Base-by-base conservation (phyloP, 2,329 filamentous ascomycete species). In the Aaosphaeria pasadenensis region DNA sequence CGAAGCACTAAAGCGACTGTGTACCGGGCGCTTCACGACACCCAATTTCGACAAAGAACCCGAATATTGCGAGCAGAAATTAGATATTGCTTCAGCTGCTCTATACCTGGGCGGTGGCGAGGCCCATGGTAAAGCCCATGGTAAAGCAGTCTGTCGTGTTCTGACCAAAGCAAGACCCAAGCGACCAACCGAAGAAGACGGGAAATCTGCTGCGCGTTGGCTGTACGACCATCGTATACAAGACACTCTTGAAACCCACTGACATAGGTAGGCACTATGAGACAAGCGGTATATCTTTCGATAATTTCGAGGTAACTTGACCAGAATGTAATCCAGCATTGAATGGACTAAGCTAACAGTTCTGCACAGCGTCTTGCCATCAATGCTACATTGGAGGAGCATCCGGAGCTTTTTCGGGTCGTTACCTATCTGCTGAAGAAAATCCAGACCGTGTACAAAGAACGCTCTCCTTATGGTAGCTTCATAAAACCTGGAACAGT, bases 401-500 rank as follows among this genome's bases (percentile, higher is more conserved):
- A 36, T 13, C 9, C 9, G 9, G 33, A 36, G 9, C 13, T 2
- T 36, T 9, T 36, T 13, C 33, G 9, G 9, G 33, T 36, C 9
- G 33, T 36, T 36, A 36, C 9, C 9, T 13, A 36, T 13, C 13
- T 36, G 33, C 33, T 36, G 9, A 13, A 13, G 33, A 36, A 36
- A 36, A 36, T 36, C 5, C 38, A 43, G 35, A 31, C 31, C 29
- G 31, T 24, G 5, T 38, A 42, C 35, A 29, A 33, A 28, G 43
- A 48, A 30, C 39, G 41, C 6, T 44, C 40, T 32, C 42, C 42
- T 30, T 43, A 49, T 39, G 51, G 48, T 11, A 48, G 39, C 28
- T 43, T 11, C 11, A 51, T 53, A 11, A 41, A 51, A n/a, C 51
- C 51, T 11, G 51, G 51, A 2, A 53, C 51, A 6, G 51, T 53